These are phyloP conservation scores for Trichocladium antarcticum DNA, from an alignment of 495 filamentous ascomycete genomes.

Conservation along the genomic window DNA sequence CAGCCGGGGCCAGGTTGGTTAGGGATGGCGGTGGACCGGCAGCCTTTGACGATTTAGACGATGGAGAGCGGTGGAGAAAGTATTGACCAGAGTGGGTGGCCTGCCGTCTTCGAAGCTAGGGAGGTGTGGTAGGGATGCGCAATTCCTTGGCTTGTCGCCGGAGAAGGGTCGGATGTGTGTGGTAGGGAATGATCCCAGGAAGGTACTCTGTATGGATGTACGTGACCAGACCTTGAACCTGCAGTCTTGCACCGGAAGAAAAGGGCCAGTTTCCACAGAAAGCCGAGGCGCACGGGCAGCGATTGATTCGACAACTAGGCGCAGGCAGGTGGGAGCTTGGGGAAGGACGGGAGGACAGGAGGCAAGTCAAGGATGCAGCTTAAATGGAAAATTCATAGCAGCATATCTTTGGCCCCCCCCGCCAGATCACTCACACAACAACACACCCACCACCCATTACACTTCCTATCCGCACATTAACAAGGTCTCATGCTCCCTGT, in stretches of 20 bases:
- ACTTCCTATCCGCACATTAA: background rate
- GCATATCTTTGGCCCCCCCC: no score
- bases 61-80: constrained; percentile 14
- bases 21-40: constrained; percentile 7
- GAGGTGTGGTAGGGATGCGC: constrained; percentile 6
- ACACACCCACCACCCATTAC: no score
- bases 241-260: background rate
- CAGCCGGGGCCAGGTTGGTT: background rate
- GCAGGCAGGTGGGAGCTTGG: constrained; percentile 2
- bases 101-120: background rate
- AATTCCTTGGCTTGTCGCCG: constrained; percentile 1
- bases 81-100: constrained; percentile 9
- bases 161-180: background rate
- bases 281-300: constrained; percentile 2
- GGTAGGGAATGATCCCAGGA: background rate
- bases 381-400: background rate
- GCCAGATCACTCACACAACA: background rate
- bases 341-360: background rate
- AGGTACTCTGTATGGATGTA: no score
- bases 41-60: constrained; percentile 9
- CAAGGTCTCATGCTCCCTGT: background rate
- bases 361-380: background rate
- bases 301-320: background rate
- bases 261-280: background rate
- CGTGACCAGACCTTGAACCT: no score